Evolutionary conservation across 1,284 basidiomycete genomes (phyloP), one percentile per base, ranked within the genome.

Genomic region (Uromyces viciae-fabae): DNA sequence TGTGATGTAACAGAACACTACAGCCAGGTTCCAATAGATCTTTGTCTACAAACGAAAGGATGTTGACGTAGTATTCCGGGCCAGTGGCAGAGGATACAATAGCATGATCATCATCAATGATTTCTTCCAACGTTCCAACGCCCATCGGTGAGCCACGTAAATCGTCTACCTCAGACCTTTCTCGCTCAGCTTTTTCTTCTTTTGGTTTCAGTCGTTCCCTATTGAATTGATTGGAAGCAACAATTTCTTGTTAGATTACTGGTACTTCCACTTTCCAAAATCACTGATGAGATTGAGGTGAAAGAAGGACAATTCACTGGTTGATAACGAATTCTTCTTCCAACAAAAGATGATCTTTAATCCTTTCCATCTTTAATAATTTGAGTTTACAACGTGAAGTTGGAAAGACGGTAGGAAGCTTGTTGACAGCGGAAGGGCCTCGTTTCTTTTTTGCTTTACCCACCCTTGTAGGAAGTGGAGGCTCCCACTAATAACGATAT

Each of bases 71-170:
- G 87, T 92, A 95, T 86, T 99, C 97, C 42, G 96, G 95, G 1
- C 97, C 96, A 54, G 93, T 94, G 25, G 94, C 91, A 14, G 93
- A 94, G 86, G 94, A 95, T 85, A 99, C 92, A 86, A 99, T 98
- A 28, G 97, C 96, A 86, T 99, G 97, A 89, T 99, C 97, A 88
- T 99, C 97, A 88, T 99, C 97, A 85, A 99, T 97, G 84, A 99
- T 98, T 88, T 99, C 97, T 88, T 99, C 97, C 84, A 99, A 89
- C 0, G 95, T 94, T 49, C 97, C 97, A 75, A 99, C 94, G 17
- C 92, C 93, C 94, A 99, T 98, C 7, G 97, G 97, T 74, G 91
- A 93, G 28, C 97, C 97, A 71, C 97, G 91, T 73, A 99, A 87
- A 86, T 97, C 94, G 86, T 99, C 97, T 52, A 99, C 94, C 83